These are phyloP conservation scores for Leccinum subatratum DNA, from an alignment of 1,284 basidiomycete species.

Conservation along the genomic window DNA sequence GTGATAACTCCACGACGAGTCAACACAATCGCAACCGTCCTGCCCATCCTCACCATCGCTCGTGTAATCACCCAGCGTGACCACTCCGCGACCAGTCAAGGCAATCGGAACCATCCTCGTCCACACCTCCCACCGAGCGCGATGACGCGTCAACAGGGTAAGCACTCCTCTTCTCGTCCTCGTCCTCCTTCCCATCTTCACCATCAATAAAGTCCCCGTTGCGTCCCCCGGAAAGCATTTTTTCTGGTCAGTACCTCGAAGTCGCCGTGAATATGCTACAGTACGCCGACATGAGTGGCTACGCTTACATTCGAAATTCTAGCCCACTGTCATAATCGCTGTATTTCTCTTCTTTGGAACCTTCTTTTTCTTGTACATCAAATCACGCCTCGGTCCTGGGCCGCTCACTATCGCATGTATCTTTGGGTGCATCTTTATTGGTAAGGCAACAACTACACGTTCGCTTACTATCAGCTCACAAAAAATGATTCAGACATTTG, in stretches of 20 bases:
- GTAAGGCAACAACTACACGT: conserved; percentile 29
- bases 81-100: no score
- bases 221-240: conserved; percentile 37
- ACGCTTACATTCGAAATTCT: conserved; percentile 6
- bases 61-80: no score
- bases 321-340: conserved; percentile 59
- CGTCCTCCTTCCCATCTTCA: no score
- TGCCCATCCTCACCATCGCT: no score
- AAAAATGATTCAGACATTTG: conserved; percentile 45
- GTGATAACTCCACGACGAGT: no score
- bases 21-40: no score
- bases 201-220: conserved; percentile 35
- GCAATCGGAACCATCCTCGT: no score
- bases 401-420: conserved; percentile 59
- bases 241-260: conserved; percentile 58
- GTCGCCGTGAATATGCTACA: conserved; percentile 41
- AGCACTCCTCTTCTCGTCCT: no score
- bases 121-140: no score
- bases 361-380: conserved; percentile 59
- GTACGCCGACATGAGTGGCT: not conserved
- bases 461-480: not conserved
- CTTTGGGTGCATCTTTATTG: conserved; percentile 56
- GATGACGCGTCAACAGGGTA: no score
- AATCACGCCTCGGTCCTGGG: conserved; percentile 59
- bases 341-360: conserved; percentile 67